Evolutionary conservation across 176 grass and related monocot species (phyloP).

Genomic region (Rhynchospora tenuis): DNA sequence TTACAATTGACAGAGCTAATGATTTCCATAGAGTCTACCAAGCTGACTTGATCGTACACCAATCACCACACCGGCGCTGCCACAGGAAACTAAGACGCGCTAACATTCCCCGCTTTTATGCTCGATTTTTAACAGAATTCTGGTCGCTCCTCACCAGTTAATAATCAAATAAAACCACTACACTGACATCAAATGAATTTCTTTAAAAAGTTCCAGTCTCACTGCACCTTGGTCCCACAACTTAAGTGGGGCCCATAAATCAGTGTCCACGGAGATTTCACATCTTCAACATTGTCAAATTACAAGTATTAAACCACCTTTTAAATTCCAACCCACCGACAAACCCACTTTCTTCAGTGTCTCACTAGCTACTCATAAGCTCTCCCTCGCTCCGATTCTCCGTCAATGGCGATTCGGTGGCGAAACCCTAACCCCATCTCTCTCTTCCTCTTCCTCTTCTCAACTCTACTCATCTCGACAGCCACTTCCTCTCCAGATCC

Average conservation of each 20-base stretch:
- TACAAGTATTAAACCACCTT: background rate
- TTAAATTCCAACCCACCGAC: background rate
- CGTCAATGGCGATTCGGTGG: background rate
- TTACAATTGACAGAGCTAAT: too few species aligned
- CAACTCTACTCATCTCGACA: background rate
- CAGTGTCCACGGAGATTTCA: background rate
- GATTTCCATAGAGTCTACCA: too few species aligned
- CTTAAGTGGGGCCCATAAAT: background rate
- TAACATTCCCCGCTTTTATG: constrained; percentile 14
- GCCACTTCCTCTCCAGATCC: constrained; percentile 4
- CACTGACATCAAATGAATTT: background rate
- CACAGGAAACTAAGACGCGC: background rate
- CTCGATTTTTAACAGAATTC: background rate
- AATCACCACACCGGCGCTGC: background rate
- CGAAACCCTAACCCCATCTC: background rate
- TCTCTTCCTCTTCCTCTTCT: background rate
- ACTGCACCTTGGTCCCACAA: background rate
- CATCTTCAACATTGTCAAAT: background rate
- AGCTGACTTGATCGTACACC: too few species aligned
- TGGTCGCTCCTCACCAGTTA: background rate
- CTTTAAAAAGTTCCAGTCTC: background rate
- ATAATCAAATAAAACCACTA: background rate
- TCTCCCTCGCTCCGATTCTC: background rate
- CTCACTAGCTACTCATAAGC: background rate
- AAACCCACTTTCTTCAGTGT: background rate